Percentiles rank a stretch among this genome's conserved stretches.
Conservation (phyloP, 2,329 filamentous ascomycete genomes). For the Lachnellula willkommii region DNA sequence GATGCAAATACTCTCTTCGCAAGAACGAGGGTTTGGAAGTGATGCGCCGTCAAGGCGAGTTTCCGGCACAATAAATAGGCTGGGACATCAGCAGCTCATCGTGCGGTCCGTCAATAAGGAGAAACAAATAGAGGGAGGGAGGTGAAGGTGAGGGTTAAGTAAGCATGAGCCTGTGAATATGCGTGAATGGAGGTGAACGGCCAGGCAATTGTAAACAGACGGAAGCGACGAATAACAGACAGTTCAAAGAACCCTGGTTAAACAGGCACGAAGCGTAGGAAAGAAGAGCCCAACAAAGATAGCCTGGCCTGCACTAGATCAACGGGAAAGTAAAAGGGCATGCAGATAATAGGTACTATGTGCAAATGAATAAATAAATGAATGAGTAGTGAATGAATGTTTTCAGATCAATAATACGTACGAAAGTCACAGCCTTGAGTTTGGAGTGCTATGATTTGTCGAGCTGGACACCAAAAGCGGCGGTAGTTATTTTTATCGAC, state of each 20-base stretch:
- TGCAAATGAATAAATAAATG: neutral
- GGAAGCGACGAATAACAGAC: too few species aligned
- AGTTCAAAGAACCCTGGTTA: neutral
- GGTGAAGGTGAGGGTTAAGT: neutral
- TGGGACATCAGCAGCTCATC: too few species aligned
- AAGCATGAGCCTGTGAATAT: neutral
- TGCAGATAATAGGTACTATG: neutral
- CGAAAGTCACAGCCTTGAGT: too few species aligned
- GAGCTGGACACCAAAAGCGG: too few species aligned
- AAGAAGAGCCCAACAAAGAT: neutral
- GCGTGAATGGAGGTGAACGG: neutral
- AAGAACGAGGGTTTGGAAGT: neutral
- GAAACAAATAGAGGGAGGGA: neutral
- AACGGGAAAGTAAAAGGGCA: neutral
- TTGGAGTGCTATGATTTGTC: too few species aligned
- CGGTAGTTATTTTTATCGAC: too few species aligned
- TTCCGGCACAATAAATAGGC: too few species aligned
- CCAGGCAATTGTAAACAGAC: neutral
- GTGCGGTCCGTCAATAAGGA: neutral
- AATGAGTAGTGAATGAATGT: neutral
- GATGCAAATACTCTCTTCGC: neutral
- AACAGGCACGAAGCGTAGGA: neutral
- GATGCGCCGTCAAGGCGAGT: neutral
- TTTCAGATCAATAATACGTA: too few species aligned
- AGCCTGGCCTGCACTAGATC: neutral